Percentiles rank a stretch among this genome's conserved stretches.
Evolutionary conservation across 2,329 filamentous ascomycete genomes (phyloP).

Genomic region (Microcyclospora pomicola): DNA sequence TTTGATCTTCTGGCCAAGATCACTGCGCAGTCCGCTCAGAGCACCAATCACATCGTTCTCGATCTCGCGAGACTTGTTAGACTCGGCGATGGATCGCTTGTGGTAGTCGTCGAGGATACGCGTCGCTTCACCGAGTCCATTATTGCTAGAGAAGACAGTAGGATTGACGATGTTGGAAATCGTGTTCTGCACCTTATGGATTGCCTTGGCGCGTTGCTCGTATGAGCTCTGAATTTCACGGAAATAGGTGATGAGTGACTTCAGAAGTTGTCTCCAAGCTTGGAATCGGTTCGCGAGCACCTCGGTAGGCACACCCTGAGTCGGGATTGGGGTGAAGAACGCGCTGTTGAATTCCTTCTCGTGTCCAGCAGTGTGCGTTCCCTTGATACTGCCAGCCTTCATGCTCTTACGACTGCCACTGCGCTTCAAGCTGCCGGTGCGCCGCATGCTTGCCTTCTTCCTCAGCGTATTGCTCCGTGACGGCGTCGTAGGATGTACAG

Average conservation of each 20-base stretch:
- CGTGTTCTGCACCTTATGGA: constrained; percentile 70
- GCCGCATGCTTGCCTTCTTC: constrained; percentile 71
- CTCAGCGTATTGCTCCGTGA: constrained; percentile 64
- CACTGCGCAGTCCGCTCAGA: constrained; percentile 69
- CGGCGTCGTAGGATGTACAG: constrained; percentile 32
- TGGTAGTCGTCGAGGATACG: constrained; percentile 72
- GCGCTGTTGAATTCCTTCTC: constrained; percentile 64
- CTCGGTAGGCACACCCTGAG: constrained; percentile 75
- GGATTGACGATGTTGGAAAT: constrained; percentile 69
- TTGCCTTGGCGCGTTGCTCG: constrained; percentile 67
- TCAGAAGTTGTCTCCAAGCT: constrained; percentile 89
- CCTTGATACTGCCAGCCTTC: constrained; percentile 74
- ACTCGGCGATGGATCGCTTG: constrained; percentile 62
- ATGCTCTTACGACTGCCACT: constrained; percentile 69
- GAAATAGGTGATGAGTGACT: constrained; percentile 88
- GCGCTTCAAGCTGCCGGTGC: constrained; percentile 60
- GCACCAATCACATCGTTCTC: constrained; percentile 84
- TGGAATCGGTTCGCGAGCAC: constrained; percentile 78
- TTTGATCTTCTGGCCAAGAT: constrained; percentile 92
- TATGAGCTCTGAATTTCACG: constrained; percentile 83
- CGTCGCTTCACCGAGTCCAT: constrained; percentile 77
- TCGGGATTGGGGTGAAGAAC: constrained; percentile 83
- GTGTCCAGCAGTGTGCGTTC: constrained; percentile 42
- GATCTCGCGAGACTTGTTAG: constrained; percentile 79
- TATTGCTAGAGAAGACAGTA: constrained; percentile 59